Evolutionary conservation across 2,329 filamentous ascomycete species (phyloP), one percentile per base, ranked within the genome.

Genomic region (Pseudogymnoascus sp.): DNA sequence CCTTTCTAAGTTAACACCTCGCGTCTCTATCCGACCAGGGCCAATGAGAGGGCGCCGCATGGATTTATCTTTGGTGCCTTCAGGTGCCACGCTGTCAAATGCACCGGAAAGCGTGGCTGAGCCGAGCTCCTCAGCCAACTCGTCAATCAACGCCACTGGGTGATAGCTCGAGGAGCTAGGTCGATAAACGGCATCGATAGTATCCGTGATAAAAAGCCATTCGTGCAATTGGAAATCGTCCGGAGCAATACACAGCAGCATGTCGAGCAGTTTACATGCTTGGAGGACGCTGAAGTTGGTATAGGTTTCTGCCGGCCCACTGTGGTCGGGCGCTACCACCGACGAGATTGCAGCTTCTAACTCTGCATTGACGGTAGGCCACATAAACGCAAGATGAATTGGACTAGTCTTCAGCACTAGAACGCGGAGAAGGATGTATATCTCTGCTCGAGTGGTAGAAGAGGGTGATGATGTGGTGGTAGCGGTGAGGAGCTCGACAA

Each of bases 191-290:
- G 94, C 92, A 69, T 99, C 94, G 66, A 97, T 92, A 11, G 93
- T 97, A 74, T 99, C 94, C 1, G 92, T 96, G 61, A 99, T 87
- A 73, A 96, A 99, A 3, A 97, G 84, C 94, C 94, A 99, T 77
- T 97, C 91, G 69, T 96, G 88, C n/a, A 97, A 83, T 74, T 97
- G 94, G 75, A 97, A 99, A 72, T 99, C 94, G 67, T 99, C 94
- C 0, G 92, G 93, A 4, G 89, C 88, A 6, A 92, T 80, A 44
- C 91, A 87, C 11, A 97, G 82, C n/a, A 99, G 79, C 17, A 92
- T 79, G 70, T 99, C 94, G 3, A 99, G 81, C 2, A 99, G 81
- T 72, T 97, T 99, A 76, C 92, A 97, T 0, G 92, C 92, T 73
- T 99, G 93, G 2, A 99, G 77, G 13, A 97, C 78, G 2, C 89